Evolutionary conservation across 768 basidiomycete species (phyloP).

Genomic region (Leucocoprinus sp.): DNA sequence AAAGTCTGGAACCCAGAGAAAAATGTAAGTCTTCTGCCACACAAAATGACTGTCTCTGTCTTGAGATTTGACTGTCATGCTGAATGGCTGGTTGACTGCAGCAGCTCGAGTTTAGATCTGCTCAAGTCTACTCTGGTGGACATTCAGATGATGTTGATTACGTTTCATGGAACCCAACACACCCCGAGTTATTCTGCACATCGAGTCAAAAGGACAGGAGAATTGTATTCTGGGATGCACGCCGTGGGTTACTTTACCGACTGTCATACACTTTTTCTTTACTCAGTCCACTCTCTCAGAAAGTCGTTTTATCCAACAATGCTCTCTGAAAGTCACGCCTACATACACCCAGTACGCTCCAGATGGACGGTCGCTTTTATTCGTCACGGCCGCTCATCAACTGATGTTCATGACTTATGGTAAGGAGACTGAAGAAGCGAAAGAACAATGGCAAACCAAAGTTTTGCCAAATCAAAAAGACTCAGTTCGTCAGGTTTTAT

Average conservation of each 20-base stretch:
- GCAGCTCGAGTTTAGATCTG: constrained; percentile 66
- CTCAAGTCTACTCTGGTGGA: constrained; percentile 57
- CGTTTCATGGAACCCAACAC: constrained; percentile 78
- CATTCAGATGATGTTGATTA: constrained; percentile 79
- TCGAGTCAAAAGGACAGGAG: constrained; percentile 69
- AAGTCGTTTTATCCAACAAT: constrained; percentile 59
- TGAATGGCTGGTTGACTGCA: background rate
- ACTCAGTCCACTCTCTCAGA: constrained; percentile 31
- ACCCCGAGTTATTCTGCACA: constrained; percentile 76
- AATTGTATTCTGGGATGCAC: constrained; percentile 78
- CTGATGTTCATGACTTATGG: constrained; percentile 54
- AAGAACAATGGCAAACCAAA: constrained; percentile 31
- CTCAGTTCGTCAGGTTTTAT: constrained; percentile 24
- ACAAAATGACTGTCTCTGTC: background rate
- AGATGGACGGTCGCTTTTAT: constrained; percentile 59
- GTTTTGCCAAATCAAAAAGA: constrained; percentile 37
- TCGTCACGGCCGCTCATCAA: constrained; percentile 51
- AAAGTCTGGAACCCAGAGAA: constrained; percentile 76
- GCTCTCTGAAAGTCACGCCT: constrained; percentile 50
- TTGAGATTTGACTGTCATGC: no score
- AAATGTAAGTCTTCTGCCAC: constrained; percentile 39
- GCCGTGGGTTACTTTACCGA: constrained; percentile 42
- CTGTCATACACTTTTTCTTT: background rate
- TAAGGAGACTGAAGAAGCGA: constrained; percentile 41
- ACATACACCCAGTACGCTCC: constrained; percentile 65